Conservation (phyloP, 345 rosid species). For the Ailanthus altissimus region DNA sequence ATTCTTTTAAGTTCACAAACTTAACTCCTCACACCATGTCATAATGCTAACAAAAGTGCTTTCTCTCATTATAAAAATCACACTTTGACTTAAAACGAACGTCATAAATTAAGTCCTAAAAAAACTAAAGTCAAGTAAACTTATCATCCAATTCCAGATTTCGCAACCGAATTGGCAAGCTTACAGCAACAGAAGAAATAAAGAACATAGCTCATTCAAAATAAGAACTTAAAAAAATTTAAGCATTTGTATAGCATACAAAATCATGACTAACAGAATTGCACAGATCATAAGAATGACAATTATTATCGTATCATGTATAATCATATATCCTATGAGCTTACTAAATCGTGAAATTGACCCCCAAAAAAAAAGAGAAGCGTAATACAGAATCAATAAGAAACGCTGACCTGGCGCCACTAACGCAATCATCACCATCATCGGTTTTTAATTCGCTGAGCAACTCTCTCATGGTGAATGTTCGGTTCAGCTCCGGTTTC, state of each 20-base stretch:
- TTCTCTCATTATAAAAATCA: not conserved
- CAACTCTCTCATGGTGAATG: slow-evolving; percentile 89
- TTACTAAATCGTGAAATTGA: not conserved
- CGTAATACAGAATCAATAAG: not conserved
- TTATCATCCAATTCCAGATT: not conserved
- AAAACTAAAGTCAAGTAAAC: not conserved
- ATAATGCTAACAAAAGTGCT: not conserved
- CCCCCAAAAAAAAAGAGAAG: not conserved
- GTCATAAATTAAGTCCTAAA: not conserved
- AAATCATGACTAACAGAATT: no score
- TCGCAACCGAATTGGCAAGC: not conserved
- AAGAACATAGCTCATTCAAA: not conserved
- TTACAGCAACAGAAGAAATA: not conserved
- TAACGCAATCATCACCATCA: slow-evolving; percentile 53
- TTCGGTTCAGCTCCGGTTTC: slow-evolving; percentile 44
- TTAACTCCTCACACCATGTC: not conserved
- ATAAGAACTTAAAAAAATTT: not conserved
- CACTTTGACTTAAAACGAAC: not conserved
- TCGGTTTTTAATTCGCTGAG: slow-evolving; percentile 75
- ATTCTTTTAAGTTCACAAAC: not conserved
- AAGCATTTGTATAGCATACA: no score
- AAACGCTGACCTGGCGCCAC: slow-evolving; percentile 48
- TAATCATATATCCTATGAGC: no score
- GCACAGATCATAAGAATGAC: no score
- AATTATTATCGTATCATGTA: no score